phyloP scores from a whole-genome alignment of 495 filamentous ascomycete genomes.

The Neurospora pannonica region DNA sequence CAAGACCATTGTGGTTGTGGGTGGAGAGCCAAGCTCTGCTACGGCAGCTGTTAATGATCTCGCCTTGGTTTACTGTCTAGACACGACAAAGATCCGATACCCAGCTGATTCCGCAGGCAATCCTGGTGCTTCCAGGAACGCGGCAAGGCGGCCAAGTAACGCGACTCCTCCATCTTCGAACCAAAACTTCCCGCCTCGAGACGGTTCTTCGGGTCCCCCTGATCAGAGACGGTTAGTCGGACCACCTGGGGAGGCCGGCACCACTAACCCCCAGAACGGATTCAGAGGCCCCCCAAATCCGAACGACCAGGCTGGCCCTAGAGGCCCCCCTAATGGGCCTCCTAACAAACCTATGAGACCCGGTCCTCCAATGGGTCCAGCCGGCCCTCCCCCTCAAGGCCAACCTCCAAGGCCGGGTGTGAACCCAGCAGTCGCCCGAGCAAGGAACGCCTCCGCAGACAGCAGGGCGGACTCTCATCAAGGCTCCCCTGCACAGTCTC shows the following conservation, averaged over 20 bases:
- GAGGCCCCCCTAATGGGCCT: conserved; percentile 25
- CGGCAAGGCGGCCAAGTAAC: conserved; percentile 32
- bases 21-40: conserved; percentile 86
- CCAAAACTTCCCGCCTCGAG: conserved; percentile 45
- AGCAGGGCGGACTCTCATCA: conserved; percentile 21
- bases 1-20: conserved; percentile 84
- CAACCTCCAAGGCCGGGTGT: conserved; percentile 65
- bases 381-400: conserved; percentile 78
- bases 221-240: conserved; percentile 48
- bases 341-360: conserved; percentile 62
- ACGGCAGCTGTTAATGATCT: conserved; percentile 72
- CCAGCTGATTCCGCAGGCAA: conserved; percentile 64
- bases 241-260: conserved; percentile 44
- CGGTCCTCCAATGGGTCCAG: conserved; percentile 58
- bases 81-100: conserved; percentile 93
- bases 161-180: conserved; percentile 18
- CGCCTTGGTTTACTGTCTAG: conserved; percentile 80
- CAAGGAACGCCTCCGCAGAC: conserved; percentile 33
- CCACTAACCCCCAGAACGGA: conserved; percentile 34
- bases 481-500: conserved; percentile 42
- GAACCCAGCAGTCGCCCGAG: conserved; percentile 18
- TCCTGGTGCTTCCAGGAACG: conserved; percentile 23
- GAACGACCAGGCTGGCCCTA: conserved; percentile 11
- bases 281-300: conserved; percentile 15
- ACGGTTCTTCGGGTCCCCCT: conserved; percentile 48